Evolutionary conservation across 805 yeast species (phyloP), one percentile per base, ranked within the genome.

Genomic region (Spathaspora arborariae): DNA sequence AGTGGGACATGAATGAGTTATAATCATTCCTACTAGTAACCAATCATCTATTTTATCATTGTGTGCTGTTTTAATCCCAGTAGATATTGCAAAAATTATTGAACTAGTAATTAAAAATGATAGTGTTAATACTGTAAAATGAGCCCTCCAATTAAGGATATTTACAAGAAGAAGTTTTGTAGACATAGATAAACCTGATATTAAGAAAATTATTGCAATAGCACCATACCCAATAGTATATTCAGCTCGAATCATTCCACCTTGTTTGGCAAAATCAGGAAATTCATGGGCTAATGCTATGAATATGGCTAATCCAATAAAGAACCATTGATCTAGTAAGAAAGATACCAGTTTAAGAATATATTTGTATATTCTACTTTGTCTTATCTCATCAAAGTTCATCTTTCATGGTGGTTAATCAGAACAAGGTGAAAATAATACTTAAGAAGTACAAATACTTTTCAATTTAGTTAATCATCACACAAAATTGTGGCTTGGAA

Each of bases 1-100:
- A 7, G 97, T 90, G 22, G 97, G 97, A 62, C 95, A 87, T 9
- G 92, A 78, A 24, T 88, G 87, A 2, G 96, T 86, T 39, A 88
- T 85, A 16, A 90, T 79, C 48, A 90, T 63, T 0, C 97, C 97
- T 11, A 85, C 85, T 18, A 90, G 68, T 54, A 88, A 76, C 88
- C 94, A 88, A 27, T 78, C 74, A 55, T 83, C 84, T 30, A 89
- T 86, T 13, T 68, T 59, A 1, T 68, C 62, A 57, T 86, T 75
- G 50, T 77, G 50, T 1, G 91, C 78, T 5, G 72, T 71, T 52
- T 76, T 75, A 20, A 89, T 82, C 1, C 88, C 96, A 45, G 78
- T 67, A 39, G 83, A 82, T 45, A 89, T 70, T 2, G 94, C 96
- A 64, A 72, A 89, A 50, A 88, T 82, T 18, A 84, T 80, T 3